These are phyloP conservation scores for Calvatia gigantea DNA, from an alignment of 768 basidiomycete species.

Conservation along the genomic window DNA sequence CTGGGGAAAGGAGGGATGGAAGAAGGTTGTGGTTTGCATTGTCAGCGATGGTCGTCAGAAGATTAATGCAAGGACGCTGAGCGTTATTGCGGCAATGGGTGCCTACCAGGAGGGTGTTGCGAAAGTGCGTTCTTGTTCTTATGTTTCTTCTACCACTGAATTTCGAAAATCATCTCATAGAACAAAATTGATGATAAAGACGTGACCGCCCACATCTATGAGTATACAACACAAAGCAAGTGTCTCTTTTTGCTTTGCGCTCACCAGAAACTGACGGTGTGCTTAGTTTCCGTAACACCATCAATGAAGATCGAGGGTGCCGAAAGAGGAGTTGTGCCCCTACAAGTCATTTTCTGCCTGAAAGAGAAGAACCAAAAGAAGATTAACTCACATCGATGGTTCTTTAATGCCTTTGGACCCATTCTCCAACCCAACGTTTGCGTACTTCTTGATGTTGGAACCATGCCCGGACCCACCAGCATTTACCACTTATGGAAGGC, in stretches of 20 bases:
- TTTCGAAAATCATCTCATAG: conserved; percentile 22
- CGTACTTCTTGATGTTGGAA: conserved; percentile 82
- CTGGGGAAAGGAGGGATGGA: conserved; percentile 98
- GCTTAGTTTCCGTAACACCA: conserved; percentile 73
- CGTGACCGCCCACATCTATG: conserved; percentile 89
- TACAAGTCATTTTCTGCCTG: conserved; percentile 90
- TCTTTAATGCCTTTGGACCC: conserved; percentile 87
- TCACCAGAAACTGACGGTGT: background rate
- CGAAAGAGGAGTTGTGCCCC: conserved; percentile 78
- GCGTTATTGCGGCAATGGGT: conserved; percentile 90
- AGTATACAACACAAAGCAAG: conserved; percentile 90
- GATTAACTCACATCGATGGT: conserved; percentile 94
- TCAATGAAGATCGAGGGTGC: conserved; percentile 78
- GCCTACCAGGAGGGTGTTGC: conserved; percentile 93
- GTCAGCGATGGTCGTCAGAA: conserved; percentile 85
- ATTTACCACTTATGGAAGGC: conserved; percentile 96
- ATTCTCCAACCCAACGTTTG: conserved; percentile 90
- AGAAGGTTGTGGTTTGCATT: conserved; percentile 94
- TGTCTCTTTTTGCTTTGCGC: conserved; percentile 8
- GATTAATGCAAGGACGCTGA: conserved; percentile 80
- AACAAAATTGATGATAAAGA: conserved; percentile 78
- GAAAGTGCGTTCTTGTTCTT: conserved; percentile 45
- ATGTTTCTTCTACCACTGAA: background rate
- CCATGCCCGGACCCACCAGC: conserved; percentile 79
- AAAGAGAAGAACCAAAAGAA: conserved; percentile 96